These are phyloP conservation scores for Stemphylium lycopersici DNA, from an alignment of 2,329 filamentous ascomycete species.

Conservation along the genomic window DNA sequence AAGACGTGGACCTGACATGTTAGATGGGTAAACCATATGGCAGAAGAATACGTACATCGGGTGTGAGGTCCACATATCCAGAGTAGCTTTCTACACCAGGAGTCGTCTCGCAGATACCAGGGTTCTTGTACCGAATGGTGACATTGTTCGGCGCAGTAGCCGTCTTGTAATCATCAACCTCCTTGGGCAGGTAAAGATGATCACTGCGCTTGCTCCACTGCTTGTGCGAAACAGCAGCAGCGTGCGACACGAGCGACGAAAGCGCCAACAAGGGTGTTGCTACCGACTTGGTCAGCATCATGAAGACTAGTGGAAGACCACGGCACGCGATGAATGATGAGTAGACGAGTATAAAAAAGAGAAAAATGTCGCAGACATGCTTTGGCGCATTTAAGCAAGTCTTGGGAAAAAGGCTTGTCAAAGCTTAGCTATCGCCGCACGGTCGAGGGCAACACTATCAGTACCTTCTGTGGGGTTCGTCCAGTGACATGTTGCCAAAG, in stretches of 20 bases:
- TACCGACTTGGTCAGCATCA: conserved; percentile 22
- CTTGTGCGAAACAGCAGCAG: conserved; percentile 24
- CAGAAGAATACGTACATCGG: conserved; percentile 21
- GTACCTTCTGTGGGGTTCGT: too few species aligned
- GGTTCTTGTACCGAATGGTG: conserved; percentile 59
- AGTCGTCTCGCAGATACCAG: conserved; percentile 60
- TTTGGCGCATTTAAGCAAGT: conserved; percentile 24
- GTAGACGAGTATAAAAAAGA: not conserved
- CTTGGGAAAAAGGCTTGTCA: conserved; percentile 15
- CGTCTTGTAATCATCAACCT: conserved; percentile 53
- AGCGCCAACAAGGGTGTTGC: conserved; percentile 18
- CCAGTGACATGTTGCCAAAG: not conserved
- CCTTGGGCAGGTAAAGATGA: conserved; percentile 42
- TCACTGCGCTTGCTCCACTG: conserved; percentile 29
- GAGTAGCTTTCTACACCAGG: conserved; percentile 58
- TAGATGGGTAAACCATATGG: not conserved
- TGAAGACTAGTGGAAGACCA: not conserved
- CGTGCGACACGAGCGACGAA: conserved; percentile 19
- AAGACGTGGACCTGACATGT: conserved; percentile 44
- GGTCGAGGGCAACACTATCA: too few species aligned
- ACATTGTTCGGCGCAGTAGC: conserved; percentile 54
- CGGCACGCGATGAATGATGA: not conserved
- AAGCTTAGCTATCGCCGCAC: conserved; percentile 15
- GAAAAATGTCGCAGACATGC: not conserved
- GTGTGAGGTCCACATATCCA: conserved; percentile 50